phyloP scores from a whole-genome alignment of 2,329 filamentous ascomycete genomes.

The Hypoxylon sp. region DNA sequence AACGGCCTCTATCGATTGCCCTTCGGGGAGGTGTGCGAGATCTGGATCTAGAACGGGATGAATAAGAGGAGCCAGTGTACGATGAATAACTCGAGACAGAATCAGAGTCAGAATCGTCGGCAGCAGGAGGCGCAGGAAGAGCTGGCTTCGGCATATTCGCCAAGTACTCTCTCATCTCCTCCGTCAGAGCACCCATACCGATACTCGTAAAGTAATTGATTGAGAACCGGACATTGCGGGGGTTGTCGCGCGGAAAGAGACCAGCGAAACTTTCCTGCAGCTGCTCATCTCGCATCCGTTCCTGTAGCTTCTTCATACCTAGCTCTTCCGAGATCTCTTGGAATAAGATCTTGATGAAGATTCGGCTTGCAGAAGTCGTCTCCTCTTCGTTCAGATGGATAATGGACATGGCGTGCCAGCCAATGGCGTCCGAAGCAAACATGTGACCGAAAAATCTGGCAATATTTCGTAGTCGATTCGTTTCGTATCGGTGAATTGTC shows the following conservation, averaged over 20 bases:
- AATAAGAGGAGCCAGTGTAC: slow-evolving; percentile 74
- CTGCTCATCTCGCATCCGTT: slow-evolving; percentile 81
- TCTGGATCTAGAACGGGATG: slow-evolving; percentile 63
- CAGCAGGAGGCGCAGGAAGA: slow-evolving; percentile 74
- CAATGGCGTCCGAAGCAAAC: slow-evolving; percentile 87
- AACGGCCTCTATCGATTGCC: slow-evolving; percentile 55
- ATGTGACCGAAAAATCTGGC: slow-evolving; percentile 95
- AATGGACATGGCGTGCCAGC: slow-evolving; percentile 88
- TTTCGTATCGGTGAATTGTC: slow-evolving; percentile 97
- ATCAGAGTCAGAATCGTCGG: slow-evolving; percentile 74
- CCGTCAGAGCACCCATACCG: slow-evolving; percentile 93
- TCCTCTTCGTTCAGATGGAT: slow-evolving; percentile 96
- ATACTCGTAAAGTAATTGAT: slow-evolving; percentile 99
- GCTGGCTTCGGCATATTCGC: slow-evolving; percentile 91
- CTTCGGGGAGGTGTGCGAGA: slow-evolving; percentile 58
- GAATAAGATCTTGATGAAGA: slow-evolving; percentile 98
- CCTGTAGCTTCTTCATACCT: slow-evolving; percentile 83
- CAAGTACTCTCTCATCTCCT: slow-evolving; percentile 92
- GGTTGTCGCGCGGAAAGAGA: slow-evolving; percentile 89
- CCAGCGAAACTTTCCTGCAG: slow-evolving; percentile 84
- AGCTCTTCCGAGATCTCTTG: slow-evolving; percentile 91
- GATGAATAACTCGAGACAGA: slow-evolving; percentile 85
- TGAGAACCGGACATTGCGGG: slow-evolving; percentile 92
- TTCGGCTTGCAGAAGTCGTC: slow-evolving; percentile 94
- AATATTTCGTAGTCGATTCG: slow-evolving; percentile 93